These are phyloP conservation scores for Aureoboletus auriporus DNA, from an alignment of 768 basidiomycete species.

Conservation along the genomic window DNA sequence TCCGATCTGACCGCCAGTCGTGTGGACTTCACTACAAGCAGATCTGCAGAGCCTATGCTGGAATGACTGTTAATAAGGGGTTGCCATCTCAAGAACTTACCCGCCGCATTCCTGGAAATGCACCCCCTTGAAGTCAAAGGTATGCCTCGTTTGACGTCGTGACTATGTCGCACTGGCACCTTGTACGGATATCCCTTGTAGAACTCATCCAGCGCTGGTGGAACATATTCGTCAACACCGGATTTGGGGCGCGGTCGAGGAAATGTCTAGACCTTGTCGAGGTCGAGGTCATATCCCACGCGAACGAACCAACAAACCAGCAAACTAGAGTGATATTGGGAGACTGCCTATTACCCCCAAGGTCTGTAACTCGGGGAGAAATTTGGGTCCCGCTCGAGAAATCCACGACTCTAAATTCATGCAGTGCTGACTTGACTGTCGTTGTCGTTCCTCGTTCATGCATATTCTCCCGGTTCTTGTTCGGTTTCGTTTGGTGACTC, in stretches of 20 bases:
- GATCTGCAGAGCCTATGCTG: too few relatives aligned
- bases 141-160: not conserved
- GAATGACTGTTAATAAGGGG: not conserved
- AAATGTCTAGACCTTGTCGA: slow-evolving; percentile 28
- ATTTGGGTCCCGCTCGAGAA: too few relatives aligned
- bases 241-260: slow-evolving; percentile 18
- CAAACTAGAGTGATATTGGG: slow-evolving; percentile 38
- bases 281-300: slow-evolving; percentile 36
- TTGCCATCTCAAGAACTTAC: not conserved
- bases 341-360: slow-evolving; percentile 40
- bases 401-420: too few relatives aligned
- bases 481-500: not conserved
- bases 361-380: slow-evolving; percentile 29
- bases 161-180: too few relatives aligned
- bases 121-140: slow-evolving; percentile 18
- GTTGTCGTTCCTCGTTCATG: not conserved
- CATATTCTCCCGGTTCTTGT: not conserved
- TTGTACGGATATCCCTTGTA: slow-evolving; percentile 8
- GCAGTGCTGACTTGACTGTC: too few relatives aligned
- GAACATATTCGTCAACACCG: slow-evolving; percentile 21
- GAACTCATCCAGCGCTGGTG: slow-evolving; percentile 39
- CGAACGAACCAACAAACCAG: slow-evolving; percentile 32
- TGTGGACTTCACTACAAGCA: too few relatives aligned
- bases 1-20: too few relatives aligned
- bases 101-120: slow-evolving; percentile 17